Conservation (phyloP, 2,329 filamentous ascomycete species). For the Myriosclerotinia duriaeana region DNA sequence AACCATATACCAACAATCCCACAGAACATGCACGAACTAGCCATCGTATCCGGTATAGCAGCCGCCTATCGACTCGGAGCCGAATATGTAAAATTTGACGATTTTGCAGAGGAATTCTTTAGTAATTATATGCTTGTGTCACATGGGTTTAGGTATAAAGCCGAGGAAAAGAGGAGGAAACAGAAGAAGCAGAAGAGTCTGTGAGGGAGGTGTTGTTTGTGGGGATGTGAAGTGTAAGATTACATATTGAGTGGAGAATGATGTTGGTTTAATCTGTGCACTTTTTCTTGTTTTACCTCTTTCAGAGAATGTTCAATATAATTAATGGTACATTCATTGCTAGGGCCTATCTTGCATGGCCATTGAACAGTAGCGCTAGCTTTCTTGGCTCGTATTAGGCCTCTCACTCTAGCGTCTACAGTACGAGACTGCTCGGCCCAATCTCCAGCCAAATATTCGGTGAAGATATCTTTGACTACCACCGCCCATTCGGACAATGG, state of each 20-base stretch:
- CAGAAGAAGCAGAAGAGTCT: constrained; percentile 28
- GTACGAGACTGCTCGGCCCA: background rate
- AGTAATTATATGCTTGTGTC: constrained; percentile 49
- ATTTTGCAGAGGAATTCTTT: constrained; percentile 51
- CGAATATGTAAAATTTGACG: constrained; percentile 59
- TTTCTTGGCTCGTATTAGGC: background rate
- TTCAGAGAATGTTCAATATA: background rate
- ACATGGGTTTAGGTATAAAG: constrained; percentile 45
- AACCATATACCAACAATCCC: background rate
- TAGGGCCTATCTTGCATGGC: background rate
- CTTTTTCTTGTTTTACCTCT: background rate
- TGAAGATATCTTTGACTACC: background rate
- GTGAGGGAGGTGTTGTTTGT: background rate
- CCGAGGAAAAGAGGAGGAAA: constrained; percentile 37
- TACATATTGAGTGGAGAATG: background rate
- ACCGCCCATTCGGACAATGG: too few relatives aligned
- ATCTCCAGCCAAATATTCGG: background rate
- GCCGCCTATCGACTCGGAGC: constrained; percentile 69
- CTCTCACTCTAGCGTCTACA: background rate
- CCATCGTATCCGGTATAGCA: constrained; percentile 68
- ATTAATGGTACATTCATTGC: background rate
- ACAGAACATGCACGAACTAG: constrained; percentile 68
- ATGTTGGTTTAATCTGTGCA: background rate
- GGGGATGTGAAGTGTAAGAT: background rate
- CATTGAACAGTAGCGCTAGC: background rate